Evolutionary conservation across 1,139 yeast species (phyloP).

Genomic region (Protomyces macrosporus): DNA sequence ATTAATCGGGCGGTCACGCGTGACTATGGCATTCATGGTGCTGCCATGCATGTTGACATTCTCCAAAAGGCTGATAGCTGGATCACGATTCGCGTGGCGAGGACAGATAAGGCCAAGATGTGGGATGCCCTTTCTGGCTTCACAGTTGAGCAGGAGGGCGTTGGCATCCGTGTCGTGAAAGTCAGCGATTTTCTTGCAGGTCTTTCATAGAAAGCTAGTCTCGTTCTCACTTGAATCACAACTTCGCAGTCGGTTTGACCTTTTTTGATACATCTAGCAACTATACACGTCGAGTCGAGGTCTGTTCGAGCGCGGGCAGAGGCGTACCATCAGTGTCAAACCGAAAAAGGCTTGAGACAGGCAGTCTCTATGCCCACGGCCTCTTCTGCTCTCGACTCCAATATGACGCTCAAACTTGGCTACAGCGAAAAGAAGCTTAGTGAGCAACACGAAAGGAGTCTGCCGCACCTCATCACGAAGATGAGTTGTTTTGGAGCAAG

Average conservation of each 20-base stretch:
- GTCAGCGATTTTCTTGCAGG: neutral
- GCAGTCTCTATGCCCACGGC: conserved; percentile 22
- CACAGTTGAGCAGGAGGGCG: neutral
- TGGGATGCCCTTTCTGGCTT: neutral
- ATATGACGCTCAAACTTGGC: conserved; percentile 27
- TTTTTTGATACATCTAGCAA: no score
- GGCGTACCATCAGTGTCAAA: neutral
- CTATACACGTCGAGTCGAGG: neutral
- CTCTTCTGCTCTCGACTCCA: conserved; percentile 26
- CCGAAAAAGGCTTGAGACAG: neutral
- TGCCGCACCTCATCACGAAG: conserved; percentile 21
- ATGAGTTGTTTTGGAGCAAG: neutral
- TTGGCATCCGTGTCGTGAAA: neutral
- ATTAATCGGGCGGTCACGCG: neutral
- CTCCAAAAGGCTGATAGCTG: neutral
- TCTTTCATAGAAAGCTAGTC: neutral
- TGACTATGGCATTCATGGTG: neutral
- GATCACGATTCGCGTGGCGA: neutral
- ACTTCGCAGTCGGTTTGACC: no score
- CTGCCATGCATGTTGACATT: neutral
- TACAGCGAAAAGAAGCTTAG: conserved; percentile 11
- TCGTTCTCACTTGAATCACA: no score
- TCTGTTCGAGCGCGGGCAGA: conserved; percentile 26
- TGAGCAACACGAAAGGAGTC: conserved; percentile 27
- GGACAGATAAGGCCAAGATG: neutral